phyloP scores from a whole-genome alignment of 164 flowering plant species.

The Dillenia turbinata region DNA sequence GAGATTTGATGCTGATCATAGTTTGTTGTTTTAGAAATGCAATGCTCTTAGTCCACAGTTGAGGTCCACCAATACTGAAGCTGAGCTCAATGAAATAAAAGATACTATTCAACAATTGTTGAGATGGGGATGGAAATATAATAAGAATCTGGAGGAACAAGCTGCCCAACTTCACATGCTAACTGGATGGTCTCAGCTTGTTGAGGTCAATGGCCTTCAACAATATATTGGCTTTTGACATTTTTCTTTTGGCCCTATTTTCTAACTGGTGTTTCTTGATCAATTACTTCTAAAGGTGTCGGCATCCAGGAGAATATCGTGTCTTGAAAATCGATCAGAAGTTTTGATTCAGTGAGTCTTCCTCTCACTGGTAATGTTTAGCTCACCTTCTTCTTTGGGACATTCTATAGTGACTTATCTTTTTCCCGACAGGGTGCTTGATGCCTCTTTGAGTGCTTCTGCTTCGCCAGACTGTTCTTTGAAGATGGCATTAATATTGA shows the following conservation, averaged over 20 bases:
- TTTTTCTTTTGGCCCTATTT: neutral
- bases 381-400: neutral
- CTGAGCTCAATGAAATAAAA: constrained; percentile 61
- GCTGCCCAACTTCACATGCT: constrained; percentile 98
- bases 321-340: constrained; percentile 65
- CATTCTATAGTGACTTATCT: constrained; percentile 1
- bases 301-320: constrained; percentile 64
- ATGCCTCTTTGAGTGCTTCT: constrained; percentile 76
- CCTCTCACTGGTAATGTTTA: neutral
- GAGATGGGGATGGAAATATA: constrained; percentile 95
- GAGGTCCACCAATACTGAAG: constrained; percentile 54
- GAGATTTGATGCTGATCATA: neutral
- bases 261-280: neutral
- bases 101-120: constrained; percentile 69
- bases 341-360: constrained; percentile 69
- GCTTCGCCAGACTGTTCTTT: constrained; percentile 94
- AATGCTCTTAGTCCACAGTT: constrained; percentile 39
- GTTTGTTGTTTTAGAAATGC: constrained; percentile 34
- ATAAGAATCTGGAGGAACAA: constrained; percentile 96
- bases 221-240: neutral
- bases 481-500: constrained; percentile 81
- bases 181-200: constrained; percentile 93
- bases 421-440: constrained; percentile 56
- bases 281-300: constrained; percentile 46
- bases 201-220: constrained; percentile 57